Base-by-base conservation (phyloP, 768 basidiomycete species). In the Mrakia frigida region DNA sequence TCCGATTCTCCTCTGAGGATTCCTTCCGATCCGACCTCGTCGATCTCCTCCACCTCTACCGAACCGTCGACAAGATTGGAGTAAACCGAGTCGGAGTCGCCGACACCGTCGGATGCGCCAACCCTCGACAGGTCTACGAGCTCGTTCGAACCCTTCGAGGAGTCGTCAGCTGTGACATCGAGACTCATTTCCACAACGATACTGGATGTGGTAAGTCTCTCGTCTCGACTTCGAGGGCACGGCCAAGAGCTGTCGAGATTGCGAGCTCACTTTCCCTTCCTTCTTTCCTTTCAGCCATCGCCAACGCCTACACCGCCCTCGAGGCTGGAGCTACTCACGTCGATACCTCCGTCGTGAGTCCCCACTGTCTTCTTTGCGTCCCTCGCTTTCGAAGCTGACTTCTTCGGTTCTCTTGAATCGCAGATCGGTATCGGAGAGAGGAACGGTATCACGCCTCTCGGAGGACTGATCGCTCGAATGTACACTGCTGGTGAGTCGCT, bases 1-100 rank as follows among this genome's bases (percentile, higher is more conserved):
- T 99, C 83, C 94, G 97, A 77, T 99, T 99, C 88, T 98, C 97
- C 6, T 95, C 96, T 39, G 97, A 99, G 84, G 97, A 99, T 84
- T 97, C 94, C 28, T 99, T 99, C 93, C 93, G 97, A 80, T 98
- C 95, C 80, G 96, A 99, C 86, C 90, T 99, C 77, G 97, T 98
- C 85, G 97, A 99, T 86, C 88, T 99, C 63, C 87, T 99, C 60
- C 95, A 93, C 31, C 98, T 99, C 86, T 98, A 99, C 87, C 94
- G 96, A 84, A 95, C 96, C 68, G 97, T 99, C 69, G 97, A 99
- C 86, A 98, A 98, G 87, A 94, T 99, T 81, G 96, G 96, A 74
- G 95, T 99, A 63, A 93, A 98, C 87, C 90, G 97, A 78, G 97
- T 99, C 79, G 97, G 97, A 82, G 95, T 99, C 80, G 97, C 97